Conservation (phyloP, 2,329 filamentous ascomycete species). For the Aureobasidium sp. region DNA sequence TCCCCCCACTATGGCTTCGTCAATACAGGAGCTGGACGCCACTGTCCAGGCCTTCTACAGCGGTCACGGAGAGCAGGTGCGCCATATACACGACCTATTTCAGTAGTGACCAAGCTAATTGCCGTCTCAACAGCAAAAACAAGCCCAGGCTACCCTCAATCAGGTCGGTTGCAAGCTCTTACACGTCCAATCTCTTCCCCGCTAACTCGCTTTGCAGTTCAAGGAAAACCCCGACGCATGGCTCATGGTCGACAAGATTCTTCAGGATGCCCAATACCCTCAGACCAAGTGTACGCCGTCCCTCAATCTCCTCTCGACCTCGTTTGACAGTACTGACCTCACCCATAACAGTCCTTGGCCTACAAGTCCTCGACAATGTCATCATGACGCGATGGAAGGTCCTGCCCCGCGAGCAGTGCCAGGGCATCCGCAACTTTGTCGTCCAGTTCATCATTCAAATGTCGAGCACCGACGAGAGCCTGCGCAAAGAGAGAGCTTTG, state of each 20-base stretch:
- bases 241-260: slow-evolving; percentile 94
- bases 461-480: slow-evolving; percentile 79
- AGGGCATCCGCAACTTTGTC: slow-evolving; percentile 97
- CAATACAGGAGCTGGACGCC: slow-evolving; percentile 91
- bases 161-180: slow-evolving; percentile 52
- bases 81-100: slow-evolving; percentile 16
- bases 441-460: slow-evolving; percentile 97
- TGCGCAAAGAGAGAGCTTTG: slow-evolving; percentile 76
- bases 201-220: slow-evolving; percentile 52
- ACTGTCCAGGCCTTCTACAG: slow-evolving; percentile 97
- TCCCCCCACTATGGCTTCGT: slow-evolving; percentile 47
- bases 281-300: slow-evolving; percentile 82
- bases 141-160: slow-evolving; percentile 85
- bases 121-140: slow-evolving; percentile 65
- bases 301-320: not conserved
- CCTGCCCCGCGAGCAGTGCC: slow-evolving; percentile 84
- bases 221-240: slow-evolving; percentile 98
- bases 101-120: not conserved
- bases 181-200: not conserved
- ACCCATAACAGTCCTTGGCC: slow-evolving; percentile 60
- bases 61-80: slow-evolving; percentile 84
- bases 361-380: slow-evolving; percentile 96
- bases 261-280: slow-evolving; percentile 83
- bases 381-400: slow-evolving; percentile 99
- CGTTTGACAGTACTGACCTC: slow-evolving; percentile 24